Base-by-base conservation (phyloP, 2,329 filamentous ascomycete species). In the Colletotrichum melonis region DNA sequence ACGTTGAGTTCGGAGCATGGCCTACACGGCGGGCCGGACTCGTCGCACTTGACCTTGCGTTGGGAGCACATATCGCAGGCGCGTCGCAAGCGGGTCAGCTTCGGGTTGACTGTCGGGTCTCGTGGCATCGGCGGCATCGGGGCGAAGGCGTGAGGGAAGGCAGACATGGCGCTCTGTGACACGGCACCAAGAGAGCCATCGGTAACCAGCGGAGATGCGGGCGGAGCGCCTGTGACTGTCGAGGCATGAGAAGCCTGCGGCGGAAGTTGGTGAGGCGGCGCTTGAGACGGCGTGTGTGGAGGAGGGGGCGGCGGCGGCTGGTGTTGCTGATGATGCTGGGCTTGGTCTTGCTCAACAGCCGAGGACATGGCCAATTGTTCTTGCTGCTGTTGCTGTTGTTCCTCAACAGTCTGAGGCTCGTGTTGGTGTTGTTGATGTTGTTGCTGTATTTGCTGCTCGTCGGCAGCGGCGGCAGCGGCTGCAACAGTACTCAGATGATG, bases 1-100 rank as follows among this genome's bases (percentile, higher is more conserved):
- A 91, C 88, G 28, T 86, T 84, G 22, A 91, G 87, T 68, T 90
- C 88, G 72, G 83, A 81, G 76, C 89, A 91, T 4, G 89, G 88
- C 30, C 85, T 86, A 77, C 89, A 91, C 1, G 89, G 89, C n/a
- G 88, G 85, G 26, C 86, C 84, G 52, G 84, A 82, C 74, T 89
- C 88, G 78, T 90, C 88, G 79, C 89, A 91, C 81, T 91, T 91
- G 57, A 91, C 89, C 74, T 91, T 91, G 70, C 89, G 87, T 80
- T 88, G 87, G 72, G 89, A 90, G 78, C 89, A 91, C 85, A 91
- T 88, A 76, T 91, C 89, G 76, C 89, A 91, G 16, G 89, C 89
- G 63, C 89, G 86, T 72, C 89, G 84, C 38, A 91, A 83, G 7
- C 89, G 87, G 32, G 88, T 90, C 58, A 88, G 82, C 80, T 89